Base-by-base conservation (phyloP, 2,329 filamentous ascomycete species). In the Geosmithia putterillii region DNA sequence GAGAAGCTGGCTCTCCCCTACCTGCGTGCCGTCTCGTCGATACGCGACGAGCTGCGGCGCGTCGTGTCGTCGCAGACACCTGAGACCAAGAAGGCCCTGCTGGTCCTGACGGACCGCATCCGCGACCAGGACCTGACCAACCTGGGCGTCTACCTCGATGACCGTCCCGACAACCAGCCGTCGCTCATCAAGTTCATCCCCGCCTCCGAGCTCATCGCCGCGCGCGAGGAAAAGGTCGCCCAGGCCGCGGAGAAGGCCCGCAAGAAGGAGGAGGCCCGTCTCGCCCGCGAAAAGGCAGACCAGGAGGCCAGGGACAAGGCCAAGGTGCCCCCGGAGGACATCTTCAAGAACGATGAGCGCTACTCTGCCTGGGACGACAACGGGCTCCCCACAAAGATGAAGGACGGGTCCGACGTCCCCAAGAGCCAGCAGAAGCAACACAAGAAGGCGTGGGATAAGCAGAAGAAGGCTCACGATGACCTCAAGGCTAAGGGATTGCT, bases 391-490 rank as follows among this genome's bases (percentile, higher is more conserved):
- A 83, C 75, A 0, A 85, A 80, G 63, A 77, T 88, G 58, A 79
- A 77, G 48, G 79, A 85, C 25, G 88, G 87, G 0, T 80, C 78
- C 47, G 86, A 94, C 51, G 71, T 95, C 34, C 75, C 85, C 4
- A 95, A 95, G 70, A 83, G 74, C 46, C 76, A 79, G 56, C 56
- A 66, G 42, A 95, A 95, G 73, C 89, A 86, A 67, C 61, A 95
- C 52, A 81, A 72, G 64, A 95, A 95, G 70, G 81, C 87, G 44
- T 94, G 86, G 86, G 84, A 94, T 53, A 80, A 73, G 58, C 90
- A 95, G 67, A 92, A 88, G 71, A 94, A 90, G 72, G 60, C 76
- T 46, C 81, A 89, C 59, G 82, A 89, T 49, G 77, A 81, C 47
- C 49, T 61, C 25, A 62, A 61, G 49, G 57, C 57, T 15, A 62